Base-by-base conservation (phyloP, 2,329 filamentous ascomycete species). In the Aspergillus thermomutatus region DNA sequence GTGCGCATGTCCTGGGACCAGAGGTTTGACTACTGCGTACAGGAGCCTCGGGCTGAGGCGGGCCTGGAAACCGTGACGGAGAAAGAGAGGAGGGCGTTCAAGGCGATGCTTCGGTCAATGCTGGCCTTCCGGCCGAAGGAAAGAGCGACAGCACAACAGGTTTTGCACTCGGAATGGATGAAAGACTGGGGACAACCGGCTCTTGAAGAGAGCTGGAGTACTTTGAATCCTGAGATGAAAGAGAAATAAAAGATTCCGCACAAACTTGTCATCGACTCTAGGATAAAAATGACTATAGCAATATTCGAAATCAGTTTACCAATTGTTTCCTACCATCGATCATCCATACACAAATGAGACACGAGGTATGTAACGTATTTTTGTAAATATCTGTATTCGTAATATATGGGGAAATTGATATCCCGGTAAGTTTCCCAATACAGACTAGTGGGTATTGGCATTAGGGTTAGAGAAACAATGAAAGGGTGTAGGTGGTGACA, bases 111-210 rank as follows among this genome's bases (percentile, higher is more conserved):
- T 48, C 55, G 46, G 10, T 49, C 57, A 11, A 69, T 69, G 66
- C 51, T 69, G 9, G 26, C 14, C 1, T 70, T 63, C 26, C 55
- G 56, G 49, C 62, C 64, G 2, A 49, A 54, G 2, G 54, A 67
- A 28, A 60, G 65, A 55, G 54, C 56, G 1, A 66, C 64, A 28
- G 62, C 63, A 17, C 43, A 62, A n/a, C 37, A 70, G 49, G 41
- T 60, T 17, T 49, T 67, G 8, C 27, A 66, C 17, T 68, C 67
- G 3, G 59, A 66, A 55, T 68, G 64, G 66, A 69, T 68, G 62
- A 58, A 50, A 51, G 56, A 47, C 8, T 66, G 64, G 64, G 64
- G 59, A 8, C 51, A 56, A 55, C 60, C 58, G 25, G 60, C 59
- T n/a, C 50, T 64, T 21, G 52, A 60, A 53, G 40, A 60, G 48